These are phyloP conservation scores for Bodo saltans DNA, from an alignment of 78 protist species.

Conservation along the genomic window DNA sequence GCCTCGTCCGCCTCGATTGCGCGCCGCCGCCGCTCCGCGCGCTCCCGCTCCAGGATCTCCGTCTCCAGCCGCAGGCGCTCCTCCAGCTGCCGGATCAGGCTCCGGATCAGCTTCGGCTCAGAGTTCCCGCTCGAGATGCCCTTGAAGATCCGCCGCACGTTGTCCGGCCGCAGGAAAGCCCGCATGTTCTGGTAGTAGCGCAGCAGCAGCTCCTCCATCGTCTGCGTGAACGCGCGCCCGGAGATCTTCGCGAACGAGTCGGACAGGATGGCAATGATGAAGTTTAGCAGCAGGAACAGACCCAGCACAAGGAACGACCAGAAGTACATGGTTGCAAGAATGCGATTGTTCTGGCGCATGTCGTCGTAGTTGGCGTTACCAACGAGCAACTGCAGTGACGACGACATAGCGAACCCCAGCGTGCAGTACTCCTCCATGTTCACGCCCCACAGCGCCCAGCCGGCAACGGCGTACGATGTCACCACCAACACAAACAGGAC, in stretches of 20 bases:
- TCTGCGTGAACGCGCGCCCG: background rate
- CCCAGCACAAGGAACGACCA: slow-evolving; percentile 27
- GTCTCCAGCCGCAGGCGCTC: background rate
- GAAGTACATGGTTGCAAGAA: slow-evolving; percentile 25
- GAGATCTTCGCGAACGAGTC: slow-evolving; percentile 22
- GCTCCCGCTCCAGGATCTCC: background rate
- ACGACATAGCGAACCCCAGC: background rate
- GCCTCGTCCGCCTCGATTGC: background rate
- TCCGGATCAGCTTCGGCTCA: background rate
- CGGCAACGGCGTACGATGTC: slow-evolving; percentile 4
- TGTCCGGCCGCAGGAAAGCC: background rate
- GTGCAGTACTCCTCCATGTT: background rate
- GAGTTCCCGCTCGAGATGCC: background rate
- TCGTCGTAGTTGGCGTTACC: slow-evolving; percentile 29
- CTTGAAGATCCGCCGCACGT: background rate
- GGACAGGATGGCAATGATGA: slow-evolving; percentile 31
- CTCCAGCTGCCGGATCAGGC: background rate
- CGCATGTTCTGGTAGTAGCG: background rate
- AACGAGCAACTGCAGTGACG: slow-evolving; percentile 8
- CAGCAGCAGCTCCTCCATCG: slow-evolving; percentile 19
- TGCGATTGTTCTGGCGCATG: slow-evolving; percentile 1
- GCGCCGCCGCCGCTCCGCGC: background rate
- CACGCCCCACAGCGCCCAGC: slow-evolving; percentile 9
- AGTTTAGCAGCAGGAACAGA: slow-evolving; percentile 37
- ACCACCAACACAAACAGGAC: slow-evolving; percentile 7